phyloP scores from a whole-genome alignment of 2,329 filamentous ascomycete genomes.

The Phoma herbarum region DNA sequence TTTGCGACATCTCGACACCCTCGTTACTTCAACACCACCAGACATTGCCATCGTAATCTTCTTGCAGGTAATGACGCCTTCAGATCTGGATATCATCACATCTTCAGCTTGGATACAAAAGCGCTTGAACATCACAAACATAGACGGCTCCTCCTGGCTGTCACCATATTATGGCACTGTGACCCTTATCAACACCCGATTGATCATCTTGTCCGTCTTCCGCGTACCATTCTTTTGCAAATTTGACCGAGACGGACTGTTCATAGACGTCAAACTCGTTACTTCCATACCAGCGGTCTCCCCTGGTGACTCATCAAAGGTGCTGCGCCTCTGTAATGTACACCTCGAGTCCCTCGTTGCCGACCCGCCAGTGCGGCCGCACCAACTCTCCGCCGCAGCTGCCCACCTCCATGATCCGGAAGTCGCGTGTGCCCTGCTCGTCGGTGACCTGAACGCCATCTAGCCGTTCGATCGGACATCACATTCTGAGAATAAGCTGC shows the following conservation, averaged over 20 bases:
- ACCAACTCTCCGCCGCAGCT: conserved; percentile 58
- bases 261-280: conserved; percentile 59
- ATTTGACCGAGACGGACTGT: conserved; percentile 64
- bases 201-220: conserved; percentile 58
- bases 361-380: conserved; percentile 59
- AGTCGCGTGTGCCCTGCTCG: conserved; percentile 57
- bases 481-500: conserved; percentile 59
- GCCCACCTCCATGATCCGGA: conserved; percentile 53
- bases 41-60: conserved; percentile 55
- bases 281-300: neutral
- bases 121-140: conserved; percentile 60
- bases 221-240: conserved; percentile 60
- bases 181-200: conserved; percentile 60
- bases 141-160: conserved; percentile 56
- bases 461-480: conserved; percentile 62
- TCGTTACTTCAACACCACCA: conserved; percentile 33
- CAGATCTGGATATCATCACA: conserved; percentile 58
- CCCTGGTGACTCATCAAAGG: conserved; percentile 1
- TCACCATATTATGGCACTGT: conserved; percentile 61
- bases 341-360: conserved; percentile 65
- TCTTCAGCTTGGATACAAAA: conserved; percentile 58
- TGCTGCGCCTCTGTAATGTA: conserved; percentile 63
- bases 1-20: conserved; percentile 49
- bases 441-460: conserved; percentile 68
- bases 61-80: conserved; percentile 62